Percentiles rank a stretch among this genome's conserved stretches.
phyloP scores from a whole-genome alignment of 2,329 filamentous ascomycete genomes.

The Ophiostoma ulmi region DNA sequence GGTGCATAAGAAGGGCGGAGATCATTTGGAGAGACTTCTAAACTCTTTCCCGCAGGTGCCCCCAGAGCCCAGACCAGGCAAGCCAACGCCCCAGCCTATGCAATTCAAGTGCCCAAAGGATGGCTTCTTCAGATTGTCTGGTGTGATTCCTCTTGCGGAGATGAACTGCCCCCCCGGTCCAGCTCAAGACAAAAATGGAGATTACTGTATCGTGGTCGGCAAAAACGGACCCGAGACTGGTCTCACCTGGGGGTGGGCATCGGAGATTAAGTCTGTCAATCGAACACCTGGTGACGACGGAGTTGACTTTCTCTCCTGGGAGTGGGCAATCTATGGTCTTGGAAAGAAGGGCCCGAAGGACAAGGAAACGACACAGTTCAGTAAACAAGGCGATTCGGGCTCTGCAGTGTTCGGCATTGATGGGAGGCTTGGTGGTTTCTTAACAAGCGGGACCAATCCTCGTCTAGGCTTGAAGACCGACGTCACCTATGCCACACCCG shows the following conservation, averaged over 20 bases:
- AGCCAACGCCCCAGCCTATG: not conserved
- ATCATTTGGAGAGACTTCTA: not conserved
- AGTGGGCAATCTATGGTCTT: not conserved
- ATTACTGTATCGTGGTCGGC: not conserved
- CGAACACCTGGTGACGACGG: not conserved
- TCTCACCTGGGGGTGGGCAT: not conserved
- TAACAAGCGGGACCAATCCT: not conserved
- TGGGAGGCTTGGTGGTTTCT: not conserved
- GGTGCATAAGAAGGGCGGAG: not conserved
- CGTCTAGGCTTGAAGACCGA: not conserved
- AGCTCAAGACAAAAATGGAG: not conserved
- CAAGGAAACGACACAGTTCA: not conserved
- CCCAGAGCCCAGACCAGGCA: not conserved
- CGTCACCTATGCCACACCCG: not conserved
- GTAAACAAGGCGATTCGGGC: not conserved
- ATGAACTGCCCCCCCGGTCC: not conserved
- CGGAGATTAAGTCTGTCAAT: not conserved
- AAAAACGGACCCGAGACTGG: not conserved
- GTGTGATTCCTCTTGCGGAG: not conserved
- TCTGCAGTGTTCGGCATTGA: not conserved
- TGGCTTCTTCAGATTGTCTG: not conserved
- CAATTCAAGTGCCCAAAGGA: not conserved
- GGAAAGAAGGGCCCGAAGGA: not conserved
- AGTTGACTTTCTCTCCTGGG: not conserved
- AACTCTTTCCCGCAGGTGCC: not conserved